Evolutionary conservation across 345 rosid genomes (phyloP), one percentile per base, ranked within the genome.

Genomic region (Raphanus raphanistrum): DNA sequence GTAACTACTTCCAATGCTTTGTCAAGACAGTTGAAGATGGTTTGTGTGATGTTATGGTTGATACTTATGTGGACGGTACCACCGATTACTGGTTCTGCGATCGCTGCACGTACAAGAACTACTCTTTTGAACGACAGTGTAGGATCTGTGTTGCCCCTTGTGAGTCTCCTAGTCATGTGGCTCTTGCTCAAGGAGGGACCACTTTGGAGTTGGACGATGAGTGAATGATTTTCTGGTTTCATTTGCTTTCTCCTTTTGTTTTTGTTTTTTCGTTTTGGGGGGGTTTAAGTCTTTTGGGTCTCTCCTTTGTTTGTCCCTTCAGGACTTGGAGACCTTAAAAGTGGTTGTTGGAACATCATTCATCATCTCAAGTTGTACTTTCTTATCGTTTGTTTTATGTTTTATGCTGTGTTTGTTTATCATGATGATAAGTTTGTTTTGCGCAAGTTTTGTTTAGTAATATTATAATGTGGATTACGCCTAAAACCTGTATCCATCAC

Each of bases 21-120:
- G 13, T 33, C 2, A 72, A 66, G 63, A 6, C 43, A 6, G 32
- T 78, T 4, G 64, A 78, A 59, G 72, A 32, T 43, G 77, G 81
- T 43, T 2, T 72, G 63, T 26, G 57, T 31, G 68, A 72, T 17
- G 81, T 78, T 9, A 32, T 66, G 25, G 60, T 4, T 72, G 45
- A 43, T 9, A 13, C 7, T 35, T n/a, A 59, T 59, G 77, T 6
- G 21, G 6, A 72, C 26, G 41, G 12, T 45, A 6, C 26, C 3
- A 15, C 4, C 12, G 50, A n/a, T 70, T 41, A 26, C 63, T 48
- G 70, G 75, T 17, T 54, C 33, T 70, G 80, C 28, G 9, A 17
- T 13, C 57, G 71, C 1, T 77, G 75, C 32, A 63, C 15, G 3
- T 70, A 52, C 21, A 10, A 63, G 33, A 77, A 63, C 71, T 13